A percentile compares a stretch with the other conserved stretches of the same genome.
phyloP scores from a whole-genome alignment of 306 rosid genomes.

The Acacia melanoxylon region DNA sequence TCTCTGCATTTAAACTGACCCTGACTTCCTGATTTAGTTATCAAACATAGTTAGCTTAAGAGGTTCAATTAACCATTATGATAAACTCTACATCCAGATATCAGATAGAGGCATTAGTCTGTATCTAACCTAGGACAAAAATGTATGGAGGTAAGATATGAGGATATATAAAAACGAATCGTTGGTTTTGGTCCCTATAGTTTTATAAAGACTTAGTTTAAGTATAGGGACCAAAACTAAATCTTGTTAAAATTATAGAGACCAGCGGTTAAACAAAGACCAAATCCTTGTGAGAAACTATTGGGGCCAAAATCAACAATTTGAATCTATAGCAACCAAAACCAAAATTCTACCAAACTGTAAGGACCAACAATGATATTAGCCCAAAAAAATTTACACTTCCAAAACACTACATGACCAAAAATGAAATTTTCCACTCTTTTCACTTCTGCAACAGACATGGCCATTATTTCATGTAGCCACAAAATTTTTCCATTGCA shows the following conservation, averaged over 20 bases:
- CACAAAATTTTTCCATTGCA: constrained; percentile 22
- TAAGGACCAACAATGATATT: too few species aligned
- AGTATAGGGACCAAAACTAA: too few species aligned
- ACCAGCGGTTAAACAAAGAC: too few species aligned
- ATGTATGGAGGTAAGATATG: not conserved
- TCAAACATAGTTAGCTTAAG: constrained; percentile 34
- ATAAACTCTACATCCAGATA: constrained; percentile 6
- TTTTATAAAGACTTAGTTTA: too few species aligned
- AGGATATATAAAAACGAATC: not conserved
- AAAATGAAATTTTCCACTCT: constrained; percentile 12
- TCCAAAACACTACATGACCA: too few species aligned
- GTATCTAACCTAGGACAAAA: constrained; percentile 21
- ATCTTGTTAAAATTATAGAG: too few species aligned
- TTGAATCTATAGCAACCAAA: too few species aligned
- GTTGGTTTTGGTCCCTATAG: too few species aligned
- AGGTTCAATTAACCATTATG: constrained; percentile 2
- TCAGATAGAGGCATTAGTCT: constrained; percentile 15
- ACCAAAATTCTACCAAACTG: too few species aligned
- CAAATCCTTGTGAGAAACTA: too few species aligned
- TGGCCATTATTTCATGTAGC: constrained; percentile 16
- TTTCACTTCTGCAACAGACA: constrained; percentile 17
- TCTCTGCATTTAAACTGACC: constrained; percentile 97
- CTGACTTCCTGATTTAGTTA: constrained; percentile 72
- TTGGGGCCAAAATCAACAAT: too few species aligned
- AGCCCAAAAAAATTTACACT: too few species aligned